Conservation (phyloP, 768 basidiomycete genomes). For the Pleurotus sapidus region DNA sequence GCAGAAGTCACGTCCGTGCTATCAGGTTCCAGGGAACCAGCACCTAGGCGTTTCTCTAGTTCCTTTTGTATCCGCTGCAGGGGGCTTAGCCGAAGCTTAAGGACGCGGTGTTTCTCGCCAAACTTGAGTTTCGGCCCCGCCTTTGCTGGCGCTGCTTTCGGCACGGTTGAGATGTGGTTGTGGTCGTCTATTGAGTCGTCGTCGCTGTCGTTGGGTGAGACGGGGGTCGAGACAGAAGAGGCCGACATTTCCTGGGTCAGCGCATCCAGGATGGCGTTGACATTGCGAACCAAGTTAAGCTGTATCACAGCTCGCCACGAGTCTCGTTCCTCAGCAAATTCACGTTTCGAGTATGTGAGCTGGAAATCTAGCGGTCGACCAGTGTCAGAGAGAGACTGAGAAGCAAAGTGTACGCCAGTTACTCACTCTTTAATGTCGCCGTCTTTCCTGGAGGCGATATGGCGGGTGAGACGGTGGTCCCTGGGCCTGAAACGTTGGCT, state of each 20-base stretch:
- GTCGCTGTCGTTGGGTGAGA: constrained; percentile 25
- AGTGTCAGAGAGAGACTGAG: constrained; percentile 11
- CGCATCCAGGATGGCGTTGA: constrained; percentile 59
- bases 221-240: constrained; percentile 19
- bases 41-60: constrained; percentile 58
- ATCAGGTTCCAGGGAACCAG: constrained; percentile 50
- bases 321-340: constrained; percentile 67
- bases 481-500: neutral
- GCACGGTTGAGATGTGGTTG: constrained; percentile 29
- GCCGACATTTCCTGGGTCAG: constrained; percentile 56
- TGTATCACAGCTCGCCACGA: constrained; percentile 78
- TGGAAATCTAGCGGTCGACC: constrained; percentile 55
- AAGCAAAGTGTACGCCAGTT: neutral
- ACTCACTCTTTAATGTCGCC: constrained; percentile 73
- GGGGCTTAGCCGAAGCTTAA: constrained; percentile 57
- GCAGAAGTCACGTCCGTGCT: constrained; percentile 35
- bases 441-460: constrained; percentile 53
- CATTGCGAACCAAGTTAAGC: constrained; percentile 76
- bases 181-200: constrained; percentile 34
- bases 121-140: constrained; percentile 35
- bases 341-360: constrained; percentile 63
- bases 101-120: constrained; percentile 58
- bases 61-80: constrained; percentile 55
- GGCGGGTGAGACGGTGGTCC: too few relatives aligned
- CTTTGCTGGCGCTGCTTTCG: constrained; percentile 32